A percentile compares a stretch with the other conserved stretches of the same genome.
phyloP scores from a whole-genome alignment of 169 alveolate genomes.

The Eimeria necatrix region DNA sequence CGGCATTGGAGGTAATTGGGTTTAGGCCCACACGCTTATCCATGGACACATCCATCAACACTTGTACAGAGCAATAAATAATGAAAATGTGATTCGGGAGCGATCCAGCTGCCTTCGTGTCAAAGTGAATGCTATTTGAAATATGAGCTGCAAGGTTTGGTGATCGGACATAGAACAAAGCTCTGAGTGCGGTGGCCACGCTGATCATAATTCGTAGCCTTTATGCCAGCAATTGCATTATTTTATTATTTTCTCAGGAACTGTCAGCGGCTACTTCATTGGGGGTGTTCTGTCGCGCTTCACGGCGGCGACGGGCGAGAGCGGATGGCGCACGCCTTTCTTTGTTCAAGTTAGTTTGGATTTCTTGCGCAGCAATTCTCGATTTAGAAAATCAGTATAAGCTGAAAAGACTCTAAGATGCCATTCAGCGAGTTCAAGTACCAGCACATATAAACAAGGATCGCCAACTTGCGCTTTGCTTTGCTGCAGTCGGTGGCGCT shows the following conservation, averaged over 20 bases:
- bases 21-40: background rate
- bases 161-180: too few relatives aligned
- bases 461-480: background rate
- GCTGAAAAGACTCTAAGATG: background rate
- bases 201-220: too few relatives aligned
- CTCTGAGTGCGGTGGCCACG: too few relatives aligned
- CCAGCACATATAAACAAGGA: background rate
- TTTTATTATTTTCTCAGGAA: background rate
- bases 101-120: background rate
- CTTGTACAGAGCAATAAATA: too few relatives aligned
- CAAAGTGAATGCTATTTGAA: background rate
- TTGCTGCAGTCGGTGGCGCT: conserved; percentile 52
- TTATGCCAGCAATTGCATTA: background rate
- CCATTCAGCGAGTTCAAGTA: too few relatives aligned
- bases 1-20: conserved; percentile 90
- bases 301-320: conserved; percentile 25
- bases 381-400: too few relatives aligned
- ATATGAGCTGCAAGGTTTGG: too few relatives aligned
- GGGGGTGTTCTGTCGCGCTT: conserved; percentile 68
- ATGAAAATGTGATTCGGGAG: too few relatives aligned
- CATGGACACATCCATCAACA: background rate
- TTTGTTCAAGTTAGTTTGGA: conserved; percentile 33
- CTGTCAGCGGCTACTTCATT: conserved; percentile 61
- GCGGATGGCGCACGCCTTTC: conserved; percentile 75
- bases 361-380: background rate